Percentiles rank a stretch among this genome's conserved stretches.
phyloP scores from a whole-genome alignment of 129 eudicot species.

The Flaveria trinervia region DNA sequence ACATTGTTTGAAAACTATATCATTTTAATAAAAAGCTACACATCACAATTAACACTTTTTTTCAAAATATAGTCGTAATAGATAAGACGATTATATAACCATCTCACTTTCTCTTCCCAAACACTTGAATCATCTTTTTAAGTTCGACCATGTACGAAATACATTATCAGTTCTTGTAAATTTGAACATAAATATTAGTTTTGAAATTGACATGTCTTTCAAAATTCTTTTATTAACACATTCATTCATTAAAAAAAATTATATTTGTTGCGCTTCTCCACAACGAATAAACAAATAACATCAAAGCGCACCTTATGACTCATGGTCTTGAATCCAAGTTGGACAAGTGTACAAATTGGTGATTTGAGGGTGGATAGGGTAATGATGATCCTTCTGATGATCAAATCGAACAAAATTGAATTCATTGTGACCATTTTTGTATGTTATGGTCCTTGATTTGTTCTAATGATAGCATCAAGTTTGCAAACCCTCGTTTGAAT shows the following conservation, averaged over 20 bases:
- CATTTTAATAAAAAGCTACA: too few species aligned
- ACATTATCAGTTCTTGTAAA: too few species aligned
- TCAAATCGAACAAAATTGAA: slow-evolving; percentile 33
- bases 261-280: neutral
- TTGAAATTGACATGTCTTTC: too few species aligned
- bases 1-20: too few species aligned
- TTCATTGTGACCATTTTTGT: neutral
- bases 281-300: neutral
- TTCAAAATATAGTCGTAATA: too few species aligned
- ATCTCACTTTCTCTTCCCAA: too few species aligned
- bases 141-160: too few species aligned
- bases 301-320: too few species aligned
- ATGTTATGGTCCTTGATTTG: slow-evolving; percentile 9
- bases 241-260: neutral
- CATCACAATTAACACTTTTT: too few species aligned
- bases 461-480: slow-evolving; percentile 17
- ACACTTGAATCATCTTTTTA: too few species aligned
- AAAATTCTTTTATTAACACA: neutral
- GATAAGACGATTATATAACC: too few species aligned
- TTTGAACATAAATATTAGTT: too few species aligned
- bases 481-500: neutral
- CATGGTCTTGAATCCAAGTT: slow-evolving; percentile 20
- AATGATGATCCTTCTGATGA: slow-evolving; percentile 40
- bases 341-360: slow-evolving; percentile 34
- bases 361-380: slow-evolving; percentile 8